Evolutionary conservation across 2,329 filamentous ascomycete genomes (phyloP).

Genomic region (Aspergillus sp.): DNA sequence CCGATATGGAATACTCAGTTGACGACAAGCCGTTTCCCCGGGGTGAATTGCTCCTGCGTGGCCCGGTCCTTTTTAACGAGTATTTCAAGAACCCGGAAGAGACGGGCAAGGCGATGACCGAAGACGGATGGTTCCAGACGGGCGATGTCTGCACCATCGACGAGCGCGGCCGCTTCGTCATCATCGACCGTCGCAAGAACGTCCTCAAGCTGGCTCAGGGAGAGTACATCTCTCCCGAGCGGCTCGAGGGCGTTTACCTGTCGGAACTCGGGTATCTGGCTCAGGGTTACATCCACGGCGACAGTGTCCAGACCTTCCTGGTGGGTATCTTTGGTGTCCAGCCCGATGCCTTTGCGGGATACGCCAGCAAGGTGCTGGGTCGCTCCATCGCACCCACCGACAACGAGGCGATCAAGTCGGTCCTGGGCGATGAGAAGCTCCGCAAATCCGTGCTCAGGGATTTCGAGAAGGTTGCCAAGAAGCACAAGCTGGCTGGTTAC

Average conservation of each 20-base stretch:
- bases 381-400: conserved; percentile 58
- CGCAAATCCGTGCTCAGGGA: conserved; percentile 67
- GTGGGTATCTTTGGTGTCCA: conserved; percentile 85
- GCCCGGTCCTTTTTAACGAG: conserved; percentile 69
- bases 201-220: conserved; percentile 97
- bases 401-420: conserved; percentile 56
- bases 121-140: conserved; percentile 94
- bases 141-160: conserved; percentile 87
- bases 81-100: conserved; percentile 89
- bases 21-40: conserved; percentile 84
- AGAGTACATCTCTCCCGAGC: conserved; percentile 95
- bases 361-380: conserved; percentile 67
- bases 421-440: conserved; percentile 61
- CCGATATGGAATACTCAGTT: conserved; percentile 86
- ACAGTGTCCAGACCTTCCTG: conserved; percentile 69
- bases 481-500: conserved; percentile 84
- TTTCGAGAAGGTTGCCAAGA: conserved; percentile 67
- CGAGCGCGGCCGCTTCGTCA: conserved; percentile 74
- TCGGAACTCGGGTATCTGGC: conserved; percentile 70
- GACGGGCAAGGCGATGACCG: conserved; percentile 70
- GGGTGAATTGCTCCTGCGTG: conserved; percentile 79
- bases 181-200: conserved; percentile 97
- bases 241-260: conserved; percentile 89
- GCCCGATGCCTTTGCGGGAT: conserved; percentile 72
- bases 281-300: conserved; percentile 84